Percentiles rank a stretch among this genome's conserved stretches.
Conservation (phyloP, 106 monocot species). For the Acorus calamus region DNA sequence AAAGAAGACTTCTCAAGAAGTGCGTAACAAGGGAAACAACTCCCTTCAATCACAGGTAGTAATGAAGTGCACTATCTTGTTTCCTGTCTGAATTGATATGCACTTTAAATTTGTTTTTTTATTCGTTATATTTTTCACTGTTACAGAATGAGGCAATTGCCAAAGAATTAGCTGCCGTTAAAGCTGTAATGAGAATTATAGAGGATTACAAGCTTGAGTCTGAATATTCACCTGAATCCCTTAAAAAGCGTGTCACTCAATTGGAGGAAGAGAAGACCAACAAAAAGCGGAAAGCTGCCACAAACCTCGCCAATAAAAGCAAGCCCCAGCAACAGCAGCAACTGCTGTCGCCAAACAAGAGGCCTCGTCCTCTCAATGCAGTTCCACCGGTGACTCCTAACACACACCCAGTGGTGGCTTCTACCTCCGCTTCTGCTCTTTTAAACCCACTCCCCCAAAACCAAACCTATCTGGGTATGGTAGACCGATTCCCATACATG, state of each 20-base stretch:
- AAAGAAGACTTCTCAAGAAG: constrained; percentile 37
- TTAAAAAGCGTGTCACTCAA: constrained; percentile 32
- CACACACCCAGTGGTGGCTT: no score
- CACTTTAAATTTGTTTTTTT: background rate
- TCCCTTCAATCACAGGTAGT: constrained; percentile 35
- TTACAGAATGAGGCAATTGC: constrained; percentile 56
- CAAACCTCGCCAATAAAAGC: no score
- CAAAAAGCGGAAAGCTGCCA: background rate
- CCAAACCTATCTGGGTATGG: no score
- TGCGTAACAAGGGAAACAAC: constrained; percentile 43
- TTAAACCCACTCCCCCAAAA: no score
- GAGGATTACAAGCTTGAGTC: constrained; percentile 53
- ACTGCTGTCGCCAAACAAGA: no score
- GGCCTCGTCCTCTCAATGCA: no score
- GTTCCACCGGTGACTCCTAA: no score
- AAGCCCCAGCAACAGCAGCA: no score
- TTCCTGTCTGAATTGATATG: background rate
- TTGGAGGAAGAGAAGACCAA: constrained; percentile 36
- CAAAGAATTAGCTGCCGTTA: constrained; percentile 45
- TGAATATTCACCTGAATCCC: constrained; percentile 28
- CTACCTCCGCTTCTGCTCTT: no score
- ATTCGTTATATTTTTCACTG: background rate
- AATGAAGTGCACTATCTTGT: background rate
- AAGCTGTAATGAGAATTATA: constrained; percentile 32
- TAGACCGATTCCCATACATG: no score